phyloP scores from a whole-genome alignment of 2,329 filamentous ascomycete genomes.

The Simplicillium aogashimaense region DNA sequence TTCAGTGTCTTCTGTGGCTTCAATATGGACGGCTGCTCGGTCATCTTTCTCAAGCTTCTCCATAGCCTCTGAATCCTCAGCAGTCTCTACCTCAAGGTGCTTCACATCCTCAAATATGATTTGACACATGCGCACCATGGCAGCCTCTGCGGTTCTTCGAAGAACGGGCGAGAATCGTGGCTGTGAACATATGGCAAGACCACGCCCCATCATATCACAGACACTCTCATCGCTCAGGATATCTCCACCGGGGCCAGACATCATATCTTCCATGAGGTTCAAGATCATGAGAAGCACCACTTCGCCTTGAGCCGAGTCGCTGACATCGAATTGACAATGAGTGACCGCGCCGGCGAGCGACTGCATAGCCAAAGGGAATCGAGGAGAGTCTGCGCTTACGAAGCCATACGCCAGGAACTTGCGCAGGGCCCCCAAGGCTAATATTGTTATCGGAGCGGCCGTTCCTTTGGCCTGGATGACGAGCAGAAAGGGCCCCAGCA shows the following conservation, averaged over 20 bases:
- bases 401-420: slow-evolving; percentile 97
- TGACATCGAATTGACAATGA: slow-evolving; percentile 95
- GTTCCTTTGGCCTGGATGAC: slow-evolving; percentile 95
- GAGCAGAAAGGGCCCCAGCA: slow-evolving; percentile 89
- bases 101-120: slow-evolving; percentile 94
- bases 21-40: slow-evolving; percentile 74
- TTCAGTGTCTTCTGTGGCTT: slow-evolving; percentile 21
- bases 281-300: slow-evolving; percentile 90
- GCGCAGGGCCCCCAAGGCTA: slow-evolving; percentile 84
- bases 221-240: slow-evolving; percentile 96
- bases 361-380: slow-evolving; percentile 87
- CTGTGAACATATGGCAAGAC: slow-evolving; percentile 94
- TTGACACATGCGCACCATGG: slow-evolving; percentile 98
- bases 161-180: slow-evolving; percentile 83
- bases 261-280: slow-evolving; percentile 97
- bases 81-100: slow-evolving; percentile 68
- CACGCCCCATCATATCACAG: slow-evolving; percentile 99
- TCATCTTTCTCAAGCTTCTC: slow-evolving; percentile 55
- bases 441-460: slow-evolving; percentile 88
- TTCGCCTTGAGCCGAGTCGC: slow-evolving; percentile 88
- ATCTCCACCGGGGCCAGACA: slow-evolving; percentile 84
- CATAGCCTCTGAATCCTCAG: slow-evolving; percentile 53
- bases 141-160: slow-evolving; percentile 83
- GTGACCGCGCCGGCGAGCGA: slow-evolving; percentile 89
- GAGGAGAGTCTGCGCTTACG: slow-evolving; percentile 73